phyloP scores from a whole-genome alignment of 352 stramenopile species.

The Globisporangium paddicum region DNA sequence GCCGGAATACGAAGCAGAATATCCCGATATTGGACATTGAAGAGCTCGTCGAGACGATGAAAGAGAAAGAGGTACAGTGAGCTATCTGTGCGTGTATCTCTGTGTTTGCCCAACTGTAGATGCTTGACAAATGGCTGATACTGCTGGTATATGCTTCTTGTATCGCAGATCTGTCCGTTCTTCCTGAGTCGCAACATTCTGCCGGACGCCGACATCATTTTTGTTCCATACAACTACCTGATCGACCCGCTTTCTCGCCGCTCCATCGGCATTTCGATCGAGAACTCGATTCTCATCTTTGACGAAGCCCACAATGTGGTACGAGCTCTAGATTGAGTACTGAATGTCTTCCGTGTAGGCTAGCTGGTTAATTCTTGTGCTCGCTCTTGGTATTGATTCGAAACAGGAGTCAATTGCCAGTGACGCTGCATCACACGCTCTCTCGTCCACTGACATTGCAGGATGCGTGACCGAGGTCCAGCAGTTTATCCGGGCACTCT shows the following conservation, averaged over 20 bases:
- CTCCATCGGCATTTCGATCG: slow-evolving; percentile 93
- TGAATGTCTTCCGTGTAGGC: slow-evolving; percentile 15
- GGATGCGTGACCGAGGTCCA: slow-evolving; percentile 93
- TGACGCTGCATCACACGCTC: slow-evolving; percentile 95
- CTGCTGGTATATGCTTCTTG: neutral
- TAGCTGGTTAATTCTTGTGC: neutral
- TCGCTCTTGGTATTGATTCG: neutral
- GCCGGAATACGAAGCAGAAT: slow-evolving; percentile 38
- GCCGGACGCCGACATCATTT: slow-evolving; percentile 93
- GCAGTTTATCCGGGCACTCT: slow-evolving; percentile 69
- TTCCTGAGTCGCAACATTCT: slow-evolving; percentile 93
- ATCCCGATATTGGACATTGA: slow-evolving; percentile 98
- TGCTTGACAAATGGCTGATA: neutral
- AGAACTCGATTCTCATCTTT: slow-evolving; percentile 98
- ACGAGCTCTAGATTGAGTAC: slow-evolving; percentile 8
- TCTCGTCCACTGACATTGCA: slow-evolving; percentile 93
- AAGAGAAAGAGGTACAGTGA: slow-evolving; percentile 52
- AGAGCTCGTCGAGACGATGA: slow-evolving; percentile 91
- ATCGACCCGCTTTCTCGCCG: slow-evolving; percentile 92
- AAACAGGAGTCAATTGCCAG: slow-evolving; percentile 85
- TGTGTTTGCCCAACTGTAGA: too few relatives aligned
- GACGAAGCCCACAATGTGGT: slow-evolving; percentile 99
- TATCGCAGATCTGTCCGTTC: slow-evolving; percentile 94
- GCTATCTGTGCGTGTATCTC: slow-evolving; percentile 1
- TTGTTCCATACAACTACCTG: slow-evolving; percentile 99